phyloP scores from a whole-genome alignment of 352 stramenopile genomes.

The Phytophthora brassicae region DNA sequence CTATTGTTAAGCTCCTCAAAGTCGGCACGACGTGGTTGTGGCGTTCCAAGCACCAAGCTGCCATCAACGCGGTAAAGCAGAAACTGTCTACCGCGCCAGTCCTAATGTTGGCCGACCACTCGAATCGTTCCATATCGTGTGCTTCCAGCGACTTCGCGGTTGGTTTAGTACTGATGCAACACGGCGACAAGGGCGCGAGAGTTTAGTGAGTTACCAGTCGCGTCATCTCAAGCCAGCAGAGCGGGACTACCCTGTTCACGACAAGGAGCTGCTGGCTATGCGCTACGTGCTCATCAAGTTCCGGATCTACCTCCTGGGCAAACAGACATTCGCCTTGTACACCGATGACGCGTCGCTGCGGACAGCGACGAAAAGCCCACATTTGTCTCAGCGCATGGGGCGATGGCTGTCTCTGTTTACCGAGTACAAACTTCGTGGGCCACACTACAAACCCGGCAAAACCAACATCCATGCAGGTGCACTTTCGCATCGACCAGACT shows the following conservation, averaged over 20 bases:
- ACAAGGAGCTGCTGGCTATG: slow-evolving; percentile 31
- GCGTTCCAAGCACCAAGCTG: slow-evolving; percentile 9
- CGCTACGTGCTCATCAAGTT: slow-evolving; percentile 32
- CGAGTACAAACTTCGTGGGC: background rate
- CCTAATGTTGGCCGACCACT: background rate
- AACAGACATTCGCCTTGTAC: slow-evolving; percentile 21
- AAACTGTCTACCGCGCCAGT: background rate
- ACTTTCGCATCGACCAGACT: background rate
- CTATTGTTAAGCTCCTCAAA: slow-evolving; percentile 21
- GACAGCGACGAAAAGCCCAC: slow-evolving; percentile 3
- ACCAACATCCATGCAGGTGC: background rate
- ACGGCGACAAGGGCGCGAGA: slow-evolving; percentile 1
- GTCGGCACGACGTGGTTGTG: slow-evolving; percentile 14
- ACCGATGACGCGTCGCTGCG: slow-evolving; percentile 13
- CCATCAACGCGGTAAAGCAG: slow-evolving; percentile 4
- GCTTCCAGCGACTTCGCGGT: slow-evolving; percentile 26
- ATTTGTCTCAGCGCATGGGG: background rate
- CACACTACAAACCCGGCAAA: background rate
- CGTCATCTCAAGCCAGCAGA: slow-evolving; percentile 23
- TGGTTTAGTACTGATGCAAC: background rate
- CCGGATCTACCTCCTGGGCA: slow-evolving; percentile 23
- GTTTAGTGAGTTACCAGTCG: slow-evolving; percentile 26
- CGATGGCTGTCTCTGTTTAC: background rate
- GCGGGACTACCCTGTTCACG: slow-evolving; percentile 20
- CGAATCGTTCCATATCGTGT: slow-evolving; percentile 22